These are phyloP conservation scores for Graphilbum ipis-grandicollis DNA, from an alignment of 2,329 filamentous ascomycete genomes.

Conservation along the genomic window DNA sequence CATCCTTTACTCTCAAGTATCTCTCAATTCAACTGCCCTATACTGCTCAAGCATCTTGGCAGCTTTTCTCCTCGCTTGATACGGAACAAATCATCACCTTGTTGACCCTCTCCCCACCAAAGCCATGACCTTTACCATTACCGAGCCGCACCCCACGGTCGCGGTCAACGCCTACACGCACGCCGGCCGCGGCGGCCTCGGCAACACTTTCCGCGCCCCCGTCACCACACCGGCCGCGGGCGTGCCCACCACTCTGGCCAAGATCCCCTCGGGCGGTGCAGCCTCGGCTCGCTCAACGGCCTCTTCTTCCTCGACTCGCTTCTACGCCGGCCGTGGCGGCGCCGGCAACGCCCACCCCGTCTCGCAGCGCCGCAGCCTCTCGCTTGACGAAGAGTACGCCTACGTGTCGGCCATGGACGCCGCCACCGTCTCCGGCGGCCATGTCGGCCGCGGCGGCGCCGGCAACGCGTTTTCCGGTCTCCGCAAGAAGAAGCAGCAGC, in stretches of 20 bases:
- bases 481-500: not conserved
- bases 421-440: constrained; percentile 35
- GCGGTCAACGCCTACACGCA: constrained; percentile 28
- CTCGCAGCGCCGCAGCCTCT: constrained; percentile 37
- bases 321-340: constrained; percentile 49
- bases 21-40: too few species aligned
- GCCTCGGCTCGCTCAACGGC: constrained; percentile 21
- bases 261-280: constrained; percentile 21
- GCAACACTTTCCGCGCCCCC: constrained; percentile 33
- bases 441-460: constrained; percentile 47
- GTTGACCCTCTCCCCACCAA: too few species aligned
- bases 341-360: constrained; percentile 44
- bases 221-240: constrained; percentile 28
- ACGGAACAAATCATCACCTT: too few species aligned
- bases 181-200: constrained; percentile 37
- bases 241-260: constrained; percentile 30
- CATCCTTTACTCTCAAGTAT: too few species aligned
- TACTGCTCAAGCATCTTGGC: too few species aligned
- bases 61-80: too few species aligned
- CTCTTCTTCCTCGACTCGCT: constrained; percentile 26
- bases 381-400: constrained; percentile 50
- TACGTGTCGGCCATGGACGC: constrained; percentile 34
- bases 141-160: constrained; percentile 30
- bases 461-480: constrained; percentile 32
- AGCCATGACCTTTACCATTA: constrained; percentile 27